A percentile compares a stretch with the other conserved stretches of the same genome.
Conservation (phyloP, 2,329 filamentous ascomycete genomes). For the Ophiosphaerella herpotricha region DNA sequence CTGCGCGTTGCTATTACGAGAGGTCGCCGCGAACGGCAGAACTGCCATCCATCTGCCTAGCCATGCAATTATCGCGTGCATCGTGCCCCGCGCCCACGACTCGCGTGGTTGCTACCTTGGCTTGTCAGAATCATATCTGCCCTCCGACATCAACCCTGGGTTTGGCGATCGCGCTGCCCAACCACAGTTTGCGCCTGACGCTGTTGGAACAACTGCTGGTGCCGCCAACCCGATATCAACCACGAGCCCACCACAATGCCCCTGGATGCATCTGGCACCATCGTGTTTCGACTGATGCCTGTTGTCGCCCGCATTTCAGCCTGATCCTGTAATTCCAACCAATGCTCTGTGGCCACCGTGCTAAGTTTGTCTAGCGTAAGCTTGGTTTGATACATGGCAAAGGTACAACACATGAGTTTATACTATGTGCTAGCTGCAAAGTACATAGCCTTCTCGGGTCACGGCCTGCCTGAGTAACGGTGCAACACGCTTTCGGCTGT, state of each 20-base stretch:
- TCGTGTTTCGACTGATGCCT: slow-evolving; percentile 4
- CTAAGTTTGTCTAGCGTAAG: too few species aligned
- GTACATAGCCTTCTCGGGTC: slow-evolving; percentile 5
- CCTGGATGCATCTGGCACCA: slow-evolving; percentile 1
- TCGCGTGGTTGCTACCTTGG: slow-evolving; percentile 16
- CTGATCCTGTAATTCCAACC: too few species aligned
- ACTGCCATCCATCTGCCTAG: neutral
- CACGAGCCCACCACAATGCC: slow-evolving; percentile 11
- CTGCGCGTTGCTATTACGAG: slow-evolving; percentile 16
- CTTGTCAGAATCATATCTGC: neutral
- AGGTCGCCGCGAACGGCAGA: neutral
- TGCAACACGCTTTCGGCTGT: slow-evolving; percentile 67
- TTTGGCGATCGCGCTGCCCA: slow-evolving; percentile 29
- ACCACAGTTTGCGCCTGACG: slow-evolving; percentile 24
- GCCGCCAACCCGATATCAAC: slow-evolving; percentile 16
- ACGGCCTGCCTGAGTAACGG: slow-evolving; percentile 60
- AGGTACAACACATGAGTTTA: too few species aligned
- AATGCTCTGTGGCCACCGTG: too few species aligned
- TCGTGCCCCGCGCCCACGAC: slow-evolving; percentile 15
- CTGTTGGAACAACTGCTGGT: slow-evolving; percentile 22
- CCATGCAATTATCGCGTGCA: slow-evolving; percentile 14
- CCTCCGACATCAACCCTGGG: slow-evolving; percentile 14
- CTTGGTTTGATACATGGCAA: too few species aligned
- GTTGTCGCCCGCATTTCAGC: slow-evolving; percentile 1
- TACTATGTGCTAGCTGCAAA: too few species aligned